These are phyloP conservation scores for Podochytrium sp. DNA, from an alignment of 192 early-diverging fungal genomes.

Conservation along the genomic window DNA sequence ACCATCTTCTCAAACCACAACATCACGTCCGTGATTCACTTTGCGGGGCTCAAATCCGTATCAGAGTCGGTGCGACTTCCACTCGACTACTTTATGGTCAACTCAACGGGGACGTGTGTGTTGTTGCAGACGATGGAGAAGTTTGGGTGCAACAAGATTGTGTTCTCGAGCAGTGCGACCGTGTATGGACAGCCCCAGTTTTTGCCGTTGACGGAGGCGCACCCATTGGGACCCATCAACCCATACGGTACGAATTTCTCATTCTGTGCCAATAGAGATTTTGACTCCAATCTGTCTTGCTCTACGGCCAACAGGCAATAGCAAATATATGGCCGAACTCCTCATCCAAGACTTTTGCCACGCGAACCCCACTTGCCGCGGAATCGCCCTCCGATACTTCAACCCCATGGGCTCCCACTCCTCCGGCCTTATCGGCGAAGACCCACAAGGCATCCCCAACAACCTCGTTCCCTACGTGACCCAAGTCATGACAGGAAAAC, in stretches of 20 bases:
- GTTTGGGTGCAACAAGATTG: slow-evolving; percentile 72
- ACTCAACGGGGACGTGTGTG: slow-evolving; percentile 76
- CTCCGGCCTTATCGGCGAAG: slow-evolving; percentile 85
- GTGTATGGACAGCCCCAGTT: slow-evolving; percentile 58
- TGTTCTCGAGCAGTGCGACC: slow-evolving; percentile 78
- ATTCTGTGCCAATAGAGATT: too few relatives aligned
- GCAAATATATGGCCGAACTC: slow-evolving; percentile 83
- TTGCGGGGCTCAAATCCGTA: slow-evolving; percentile 61
- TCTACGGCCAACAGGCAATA: slow-evolving; percentile 81
- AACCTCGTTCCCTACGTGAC: slow-evolving; percentile 86
- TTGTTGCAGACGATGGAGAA: slow-evolving; percentile 73
- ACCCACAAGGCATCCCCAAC: slow-evolving; percentile 75
- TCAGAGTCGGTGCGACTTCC: slow-evolving; percentile 75
- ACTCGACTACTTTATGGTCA: slow-evolving; percentile 80
- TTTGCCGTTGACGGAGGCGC: neutral
- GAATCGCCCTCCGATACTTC: slow-evolving; percentile 66
- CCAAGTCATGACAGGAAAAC: slow-evolving; percentile 78
- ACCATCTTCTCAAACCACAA: neutral
- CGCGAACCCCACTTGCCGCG: neutral
- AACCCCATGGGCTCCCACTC: slow-evolving; percentile 89
- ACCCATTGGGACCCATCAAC: slow-evolving; percentile 22
- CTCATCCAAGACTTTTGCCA: slow-evolving; percentile 55
- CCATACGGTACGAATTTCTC: slow-evolving; percentile 59
- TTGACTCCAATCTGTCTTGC: neutral
- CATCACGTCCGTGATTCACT: slow-evolving; percentile 20